A percentile compares a stretch with the other conserved stretches of the same genome.
phyloP scores from a whole-genome alignment of 2,329 filamentous ascomycete genomes.

The Colletotrichum shisoi region DNA sequence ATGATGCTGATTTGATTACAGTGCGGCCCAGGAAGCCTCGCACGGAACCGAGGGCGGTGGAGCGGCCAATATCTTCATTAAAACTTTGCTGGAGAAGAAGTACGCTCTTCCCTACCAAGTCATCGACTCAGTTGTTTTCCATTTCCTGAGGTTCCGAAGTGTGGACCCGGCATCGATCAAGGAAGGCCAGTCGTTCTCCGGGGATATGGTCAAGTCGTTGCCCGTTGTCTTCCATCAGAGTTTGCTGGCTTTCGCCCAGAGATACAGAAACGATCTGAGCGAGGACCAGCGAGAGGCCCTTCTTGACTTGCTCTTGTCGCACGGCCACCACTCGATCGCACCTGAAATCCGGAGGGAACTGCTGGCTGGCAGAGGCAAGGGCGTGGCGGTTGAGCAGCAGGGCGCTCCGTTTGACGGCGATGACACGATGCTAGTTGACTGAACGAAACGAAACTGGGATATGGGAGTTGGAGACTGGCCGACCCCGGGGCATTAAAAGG shows the following conservation, averaged over 20 bases:
- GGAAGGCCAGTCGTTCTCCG: conserved; percentile 56
- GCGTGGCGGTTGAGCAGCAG: conserved; percentile 71
- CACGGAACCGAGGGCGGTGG: conserved; percentile 85
- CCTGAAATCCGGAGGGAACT: conserved; percentile 91
- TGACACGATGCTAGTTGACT: conserved; percentile 86
- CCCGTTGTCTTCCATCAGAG: conserved; percentile 98
- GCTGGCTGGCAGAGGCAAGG: conserved; percentile 84
- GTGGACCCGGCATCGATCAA: conserved; percentile 67
- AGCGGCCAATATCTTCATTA: conserved; percentile 94
- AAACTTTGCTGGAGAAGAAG: conserved; percentile 91
- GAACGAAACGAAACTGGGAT: conserved; percentile 40
- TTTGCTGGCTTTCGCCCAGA: conserved; percentile 87
- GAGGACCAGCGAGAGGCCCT: conserved; percentile 93
- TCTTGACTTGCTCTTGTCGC: conserved; percentile 82
- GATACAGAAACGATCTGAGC: conserved; percentile 95
- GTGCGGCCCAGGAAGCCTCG: conserved; percentile 83
- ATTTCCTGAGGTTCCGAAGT: conserved; percentile 88
- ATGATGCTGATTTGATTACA: conserved; percentile 11
- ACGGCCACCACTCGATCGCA: conserved; percentile 87
- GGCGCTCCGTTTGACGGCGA: conserved; percentile 72
- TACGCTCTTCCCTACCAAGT: conserved; percentile 96
- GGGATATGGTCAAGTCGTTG: conserved; percentile 67
- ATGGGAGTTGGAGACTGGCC: conserved; percentile 36
- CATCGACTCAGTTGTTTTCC: conserved; percentile 92
- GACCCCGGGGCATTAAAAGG: conserved; percentile 36